Evolutionary conservation across 108 stramenopile genomes (phyloP).

Genomic region (Aureococcus anophagefferens): DNA sequence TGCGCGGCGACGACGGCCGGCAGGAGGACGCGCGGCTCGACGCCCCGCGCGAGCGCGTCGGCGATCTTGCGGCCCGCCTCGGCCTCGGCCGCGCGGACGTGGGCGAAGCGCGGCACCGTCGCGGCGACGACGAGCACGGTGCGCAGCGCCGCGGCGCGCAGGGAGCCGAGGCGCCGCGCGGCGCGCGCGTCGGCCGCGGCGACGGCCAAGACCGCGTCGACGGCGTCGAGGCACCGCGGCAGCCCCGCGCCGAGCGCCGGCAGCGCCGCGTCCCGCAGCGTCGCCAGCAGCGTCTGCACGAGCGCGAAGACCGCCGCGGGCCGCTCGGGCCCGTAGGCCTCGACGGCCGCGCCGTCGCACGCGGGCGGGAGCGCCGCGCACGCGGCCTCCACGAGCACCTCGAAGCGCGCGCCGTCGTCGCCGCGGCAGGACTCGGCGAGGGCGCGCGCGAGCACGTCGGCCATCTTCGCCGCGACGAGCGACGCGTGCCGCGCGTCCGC

Average conservation of each 20-base stretch:
- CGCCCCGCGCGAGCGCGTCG: background rate
- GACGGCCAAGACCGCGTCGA: background rate
- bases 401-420: no score
- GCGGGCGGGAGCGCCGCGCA: background rate
- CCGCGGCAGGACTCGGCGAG: background rate
- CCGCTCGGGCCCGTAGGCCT: background rate
- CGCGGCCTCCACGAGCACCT: no score
- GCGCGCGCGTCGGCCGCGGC: background rate
- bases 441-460: background rate
- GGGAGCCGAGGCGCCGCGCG: no score
- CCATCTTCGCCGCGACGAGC: background rate
- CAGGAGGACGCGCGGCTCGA: background rate
- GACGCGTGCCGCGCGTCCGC: no score
- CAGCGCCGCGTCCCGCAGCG: background rate
- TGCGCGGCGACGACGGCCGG: background rate
- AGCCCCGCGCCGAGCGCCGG: background rate
- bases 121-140: background rate
- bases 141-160: background rate
- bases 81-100: background rate
- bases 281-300: background rate
- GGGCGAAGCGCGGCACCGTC: background rate
- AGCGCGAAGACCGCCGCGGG: background rate
- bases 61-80: background rate
- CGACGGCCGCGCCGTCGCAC: background rate
- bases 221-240: background rate